A percentile compares a stretch with the other conserved stretches of the same genome.
These are phyloP conservation scores for Conoideocrella luteorostrata DNA, from an alignment of 2,329 filamentous ascomycete genomes.

Conservation along the genomic window DNA sequence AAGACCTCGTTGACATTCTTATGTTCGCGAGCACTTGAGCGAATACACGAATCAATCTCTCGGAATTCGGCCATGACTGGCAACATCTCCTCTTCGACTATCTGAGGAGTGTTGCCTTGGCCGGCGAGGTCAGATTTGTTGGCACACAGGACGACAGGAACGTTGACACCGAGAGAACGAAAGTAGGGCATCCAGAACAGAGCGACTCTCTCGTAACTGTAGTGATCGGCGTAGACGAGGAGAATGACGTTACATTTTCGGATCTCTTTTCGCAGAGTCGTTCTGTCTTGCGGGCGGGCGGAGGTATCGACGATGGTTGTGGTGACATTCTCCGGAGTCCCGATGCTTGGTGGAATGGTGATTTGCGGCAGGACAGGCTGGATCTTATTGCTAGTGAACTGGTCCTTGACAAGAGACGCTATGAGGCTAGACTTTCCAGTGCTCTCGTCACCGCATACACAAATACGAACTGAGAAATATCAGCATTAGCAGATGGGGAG, in stretches of 20 bases:
- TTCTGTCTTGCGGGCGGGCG: conserved; percentile 86
- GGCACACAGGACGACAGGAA: conserved; percentile 91
- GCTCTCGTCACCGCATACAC: conserved; percentile 92
- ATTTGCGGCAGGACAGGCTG: conserved; percentile 91
- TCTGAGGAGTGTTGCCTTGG: conserved; percentile 70
- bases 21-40: conserved; percentile 85
- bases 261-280: conserved; percentile 85
- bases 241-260: conserved; percentile 96
- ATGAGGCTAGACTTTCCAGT: conserved; percentile 93
- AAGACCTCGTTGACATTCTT: conserved; percentile 95
- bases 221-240: conserved; percentile 95
- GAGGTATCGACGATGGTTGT: conserved; percentile 98
- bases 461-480: conserved; percentile 64
- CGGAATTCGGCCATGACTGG: conserved; percentile 98
- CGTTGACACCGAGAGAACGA: conserved; percentile 94
- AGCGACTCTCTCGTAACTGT: conserved; percentile 95
- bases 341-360: conserved; percentile 86
- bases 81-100: conserved; percentile 94
- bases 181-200: conserved; percentile 99
- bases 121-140: conserved; percentile 90
- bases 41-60: conserved; percentile 96
- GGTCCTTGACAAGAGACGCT: conserved; percentile 92
- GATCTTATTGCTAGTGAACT: conserved; percentile 93
- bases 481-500: conserved; percentile 5
- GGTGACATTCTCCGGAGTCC: conserved; percentile 92